A percentile compares a stretch with the other conserved stretches of the same genome.
phyloP scores from a whole-genome alignment of 1,284 basidiomycete genomes.

The Athelia psychrophila region DNA sequence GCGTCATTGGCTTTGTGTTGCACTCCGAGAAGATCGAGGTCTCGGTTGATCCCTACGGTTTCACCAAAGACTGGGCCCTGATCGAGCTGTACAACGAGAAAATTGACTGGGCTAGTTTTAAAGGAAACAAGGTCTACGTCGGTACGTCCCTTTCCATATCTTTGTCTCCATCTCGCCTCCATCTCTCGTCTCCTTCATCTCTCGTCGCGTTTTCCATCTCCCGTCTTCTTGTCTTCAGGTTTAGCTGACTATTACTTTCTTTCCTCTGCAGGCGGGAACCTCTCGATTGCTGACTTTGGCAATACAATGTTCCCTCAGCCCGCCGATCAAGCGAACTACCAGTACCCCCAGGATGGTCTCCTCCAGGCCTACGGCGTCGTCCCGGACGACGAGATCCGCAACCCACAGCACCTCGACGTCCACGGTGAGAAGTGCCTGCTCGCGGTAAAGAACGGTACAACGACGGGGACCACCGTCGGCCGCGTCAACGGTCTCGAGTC shows the following conservation, averaged over 20 bases:
- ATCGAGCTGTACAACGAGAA: slow-evolving; percentile 27
- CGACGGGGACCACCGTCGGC: too few relatives aligned
- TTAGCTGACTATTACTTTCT: slow-evolving; percentile 8
- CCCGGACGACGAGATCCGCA: too few relatives aligned
- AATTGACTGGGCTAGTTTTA: slow-evolving; percentile 24
- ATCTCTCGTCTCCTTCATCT: slow-evolving; percentile 17
- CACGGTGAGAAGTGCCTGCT: too few relatives aligned
- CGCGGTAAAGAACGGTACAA: too few relatives aligned
- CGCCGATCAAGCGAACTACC: slow-evolving; percentile 16
- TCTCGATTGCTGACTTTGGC: slow-evolving; percentile 18
- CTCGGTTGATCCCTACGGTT: slow-evolving; percentile 17
- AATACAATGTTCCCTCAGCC: slow-evolving; percentile 26
- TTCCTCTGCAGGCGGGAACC: slow-evolving; percentile 20
- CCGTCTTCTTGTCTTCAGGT: slow-evolving; percentile 6
- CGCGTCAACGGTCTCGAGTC: too few relatives aligned
- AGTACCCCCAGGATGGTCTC: slow-evolving; percentile 24
- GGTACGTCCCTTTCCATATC: slow-evolving; percentile 17
- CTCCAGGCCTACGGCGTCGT: too few relatives aligned
- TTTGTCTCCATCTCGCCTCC: too few relatives aligned
- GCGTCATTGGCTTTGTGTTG: slow-evolving; percentile 32
- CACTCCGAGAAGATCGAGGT: slow-evolving; percentile 25
- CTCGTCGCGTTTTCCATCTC: too few relatives aligned
- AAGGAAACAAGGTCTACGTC: slow-evolving; percentile 33
- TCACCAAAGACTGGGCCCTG: slow-evolving; percentile 28
- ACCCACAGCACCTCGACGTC: too few relatives aligned